Conservation (phyloP, 257 asterid genomes). For the Haberlea rhodopensis region DNA sequence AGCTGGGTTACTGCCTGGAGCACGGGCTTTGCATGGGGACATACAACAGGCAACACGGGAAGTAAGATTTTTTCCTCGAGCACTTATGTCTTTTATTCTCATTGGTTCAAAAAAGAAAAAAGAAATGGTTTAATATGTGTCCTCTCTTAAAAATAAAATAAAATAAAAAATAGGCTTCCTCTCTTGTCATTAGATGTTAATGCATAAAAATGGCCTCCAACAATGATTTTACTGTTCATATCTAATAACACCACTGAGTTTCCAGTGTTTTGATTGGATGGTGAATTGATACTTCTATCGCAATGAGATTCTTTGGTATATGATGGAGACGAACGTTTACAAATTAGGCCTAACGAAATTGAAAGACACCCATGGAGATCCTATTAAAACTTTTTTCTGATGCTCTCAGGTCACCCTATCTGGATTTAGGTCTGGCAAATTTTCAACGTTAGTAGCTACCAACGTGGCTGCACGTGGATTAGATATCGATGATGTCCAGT, state of each 20-base stretch:
- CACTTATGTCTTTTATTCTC: not conserved
- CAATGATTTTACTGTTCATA: no score
- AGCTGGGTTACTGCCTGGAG: conserved; percentile 87
- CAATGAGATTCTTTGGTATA: not conserved
- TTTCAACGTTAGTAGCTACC: conserved; percentile 83
- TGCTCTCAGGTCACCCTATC: conserved; percentile 68
- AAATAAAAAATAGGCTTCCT: no score
- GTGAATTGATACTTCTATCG: not conserved
- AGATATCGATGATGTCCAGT: conserved; percentile 92
- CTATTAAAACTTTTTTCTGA: conserved; percentile 5
- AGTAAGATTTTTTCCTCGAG: conserved; percentile 36
- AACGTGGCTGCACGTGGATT: conserved; percentile 97
- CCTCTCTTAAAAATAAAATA: no score
- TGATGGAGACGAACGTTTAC: not conserved
- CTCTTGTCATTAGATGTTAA: conserved; percentile 1
- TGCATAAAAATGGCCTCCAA: not conserved
- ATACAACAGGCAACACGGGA: conserved; percentile 95
- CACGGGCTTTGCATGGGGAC: conserved; percentile 97
- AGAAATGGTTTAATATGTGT: no score
- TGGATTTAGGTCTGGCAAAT: conserved; percentile 91
- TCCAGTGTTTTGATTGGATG: not conserved
- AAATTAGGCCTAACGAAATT: not conserved
- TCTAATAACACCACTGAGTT: not conserved
- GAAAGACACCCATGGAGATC: not conserved
- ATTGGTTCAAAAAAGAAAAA: not conserved